These are phyloP conservation scores for Daldinia caldariorum DNA, from an alignment of 495 filamentous ascomycete genomes.

Conservation along the genomic window DNA sequence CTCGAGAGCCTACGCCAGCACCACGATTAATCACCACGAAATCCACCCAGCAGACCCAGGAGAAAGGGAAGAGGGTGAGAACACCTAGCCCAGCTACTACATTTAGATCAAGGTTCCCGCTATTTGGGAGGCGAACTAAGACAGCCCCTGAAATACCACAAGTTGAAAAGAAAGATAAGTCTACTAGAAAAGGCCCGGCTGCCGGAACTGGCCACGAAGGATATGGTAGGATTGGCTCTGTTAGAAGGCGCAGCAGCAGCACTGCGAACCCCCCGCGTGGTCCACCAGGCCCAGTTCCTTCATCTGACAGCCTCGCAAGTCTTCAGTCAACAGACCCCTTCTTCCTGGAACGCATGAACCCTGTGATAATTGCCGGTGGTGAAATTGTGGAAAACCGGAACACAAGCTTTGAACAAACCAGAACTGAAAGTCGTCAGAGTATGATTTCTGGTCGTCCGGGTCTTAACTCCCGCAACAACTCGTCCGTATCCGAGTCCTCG, in stretches of 20 bases:
- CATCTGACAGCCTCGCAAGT: conserved; percentile 59
- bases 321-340: conserved; percentile 59
- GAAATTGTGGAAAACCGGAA: conserved; percentile 68
- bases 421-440: conserved; percentile 73
- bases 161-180: conserved; percentile 64
- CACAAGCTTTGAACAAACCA: conserved; percentile 60
- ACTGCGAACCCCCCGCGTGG: conserved; percentile 56
- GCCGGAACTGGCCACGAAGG: conserved; percentile 97
- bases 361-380: conserved; percentile 87
- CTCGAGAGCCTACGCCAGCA: conserved; percentile 53
- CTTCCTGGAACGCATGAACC: conserved; percentile 79
- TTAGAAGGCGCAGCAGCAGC: conserved; percentile 69
- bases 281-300: conserved; percentile 58
- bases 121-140: conserved; percentile 80
- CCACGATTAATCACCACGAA: conserved; percentile 45
- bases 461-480: conserved; percentile 58
- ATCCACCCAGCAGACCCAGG: conserved; percentile 44
- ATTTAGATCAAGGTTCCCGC: conserved; percentile 70
- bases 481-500: conserved; percentile 54
- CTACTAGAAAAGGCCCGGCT: conserved; percentile 78
- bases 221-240: conserved; percentile 76
- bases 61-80: conserved; percentile 47
- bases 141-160: conserved; percentile 63
- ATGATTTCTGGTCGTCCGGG: conserved; percentile 58
- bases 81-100: conserved; percentile 61